Conservation (phyloP, 192 early-diverging fungal genomes). For the Coemansia interrupta region DNA sequence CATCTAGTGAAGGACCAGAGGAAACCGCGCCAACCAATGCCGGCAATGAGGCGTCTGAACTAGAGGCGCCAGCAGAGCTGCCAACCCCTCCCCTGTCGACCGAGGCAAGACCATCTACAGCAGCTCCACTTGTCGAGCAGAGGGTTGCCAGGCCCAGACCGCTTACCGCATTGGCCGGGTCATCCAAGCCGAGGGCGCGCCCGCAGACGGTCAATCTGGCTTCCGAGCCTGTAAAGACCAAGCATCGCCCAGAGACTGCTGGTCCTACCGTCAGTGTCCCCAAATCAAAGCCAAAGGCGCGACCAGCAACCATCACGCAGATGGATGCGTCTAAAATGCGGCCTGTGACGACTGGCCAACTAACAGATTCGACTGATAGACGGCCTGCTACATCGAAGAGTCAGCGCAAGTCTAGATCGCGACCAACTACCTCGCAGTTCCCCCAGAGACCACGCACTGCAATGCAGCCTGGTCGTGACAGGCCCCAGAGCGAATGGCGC, state of each 20-base stretch:
- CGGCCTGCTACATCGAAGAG: background rate
- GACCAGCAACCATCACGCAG: background rate
- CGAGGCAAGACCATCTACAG: no score
- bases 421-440: conserved; percentile 7
- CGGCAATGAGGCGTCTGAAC: no score
- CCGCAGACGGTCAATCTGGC: conserved; percentile 1
- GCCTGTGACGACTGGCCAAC: conserved; percentile 5
- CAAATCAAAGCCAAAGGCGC: background rate
- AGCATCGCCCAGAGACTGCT: background rate
- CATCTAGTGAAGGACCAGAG: no score
- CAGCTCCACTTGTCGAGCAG: no score
- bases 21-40: no score
- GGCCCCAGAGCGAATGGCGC: conserved; percentile 35
- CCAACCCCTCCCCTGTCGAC: no score
- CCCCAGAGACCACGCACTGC: conserved; percentile 24
- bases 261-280: background rate
- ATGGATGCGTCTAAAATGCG: background rate
- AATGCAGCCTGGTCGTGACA: conserved; percentile 12
- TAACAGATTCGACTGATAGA: background rate
- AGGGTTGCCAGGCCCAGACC: background rate
- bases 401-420: conserved; percentile 1
- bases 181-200: background rate
- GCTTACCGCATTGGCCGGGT: no score
- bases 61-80: no score
- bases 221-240: background rate